Evolutionary conservation across 345 rosid species (phyloP).

Genomic region (Firmiana major): DNA sequence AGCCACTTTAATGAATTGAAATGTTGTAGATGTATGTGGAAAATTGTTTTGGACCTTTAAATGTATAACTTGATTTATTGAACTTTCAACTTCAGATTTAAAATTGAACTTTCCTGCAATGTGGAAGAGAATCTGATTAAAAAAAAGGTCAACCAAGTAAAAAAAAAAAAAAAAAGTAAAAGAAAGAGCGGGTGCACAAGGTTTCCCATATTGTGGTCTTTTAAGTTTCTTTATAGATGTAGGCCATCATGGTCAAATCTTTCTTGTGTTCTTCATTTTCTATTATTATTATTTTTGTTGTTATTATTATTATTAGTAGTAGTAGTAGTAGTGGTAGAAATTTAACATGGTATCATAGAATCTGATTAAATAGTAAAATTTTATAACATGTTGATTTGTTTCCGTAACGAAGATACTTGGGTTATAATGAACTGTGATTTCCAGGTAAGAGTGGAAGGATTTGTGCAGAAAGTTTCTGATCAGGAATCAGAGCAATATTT

Average conservation of each 20-base stretch:
- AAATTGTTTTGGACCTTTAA: background rate
- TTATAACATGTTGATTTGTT: background rate
- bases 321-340: too few relatives aligned
- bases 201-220: too few relatives aligned
- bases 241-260: too few relatives aligned
- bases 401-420: background rate
- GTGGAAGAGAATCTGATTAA: background rate
- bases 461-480: conserved; percentile 68
- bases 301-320: too few relatives aligned
- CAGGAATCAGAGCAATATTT: conserved; percentile 81
- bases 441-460: conserved; percentile 92
- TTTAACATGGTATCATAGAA: too few relatives aligned
- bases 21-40: background rate
- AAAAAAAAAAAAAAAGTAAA: too few relatives aligned
- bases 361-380: background rate
- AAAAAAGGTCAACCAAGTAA: too few relatives aligned
- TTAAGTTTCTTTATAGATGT: too few relatives aligned
- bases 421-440: conserved; percentile 17
- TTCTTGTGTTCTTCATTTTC: too few relatives aligned
- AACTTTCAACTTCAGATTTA: background rate
- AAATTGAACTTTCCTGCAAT: background rate
- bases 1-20: background rate
- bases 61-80: background rate
- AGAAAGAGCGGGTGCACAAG: too few relatives aligned
- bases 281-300: too few relatives aligned